Percentiles rank a stretch among this genome's conserved stretches.
phyloP scores from a whole-genome alignment of 768 basidiomycete genomes.

The Lyophyllum shimeji region DNA sequence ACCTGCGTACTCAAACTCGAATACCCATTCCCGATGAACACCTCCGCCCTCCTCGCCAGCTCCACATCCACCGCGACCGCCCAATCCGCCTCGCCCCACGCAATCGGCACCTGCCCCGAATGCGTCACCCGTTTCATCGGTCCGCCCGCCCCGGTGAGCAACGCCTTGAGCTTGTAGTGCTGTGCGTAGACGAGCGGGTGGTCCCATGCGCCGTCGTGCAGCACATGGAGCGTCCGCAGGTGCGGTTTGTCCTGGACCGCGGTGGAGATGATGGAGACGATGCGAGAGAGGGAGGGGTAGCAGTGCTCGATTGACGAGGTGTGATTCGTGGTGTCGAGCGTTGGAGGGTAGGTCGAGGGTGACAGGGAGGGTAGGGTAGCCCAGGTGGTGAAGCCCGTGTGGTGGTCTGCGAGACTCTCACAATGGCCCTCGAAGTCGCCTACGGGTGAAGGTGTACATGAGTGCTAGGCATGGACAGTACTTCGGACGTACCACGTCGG shows the following conservation, averaged over 20 bases:
- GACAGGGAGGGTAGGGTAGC: slow-evolving; percentile 40
- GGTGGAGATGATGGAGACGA: slow-evolving; percentile 36
- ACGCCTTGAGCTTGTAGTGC: slow-evolving; percentile 36
- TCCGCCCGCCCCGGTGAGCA: slow-evolving; percentile 39
- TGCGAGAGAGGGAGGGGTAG: slow-evolving; percentile 39
- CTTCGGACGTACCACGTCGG: slow-evolving; percentile 33
- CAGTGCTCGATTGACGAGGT: slow-evolving; percentile 44
- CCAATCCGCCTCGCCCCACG: slow-evolving; percentile 42
- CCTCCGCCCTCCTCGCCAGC: slow-evolving; percentile 39
- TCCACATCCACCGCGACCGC: slow-evolving; percentile 46
- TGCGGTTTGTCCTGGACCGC: slow-evolving; percentile 35
- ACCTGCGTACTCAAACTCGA: slow-evolving; percentile 47
- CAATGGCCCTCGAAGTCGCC: slow-evolving; percentile 47
- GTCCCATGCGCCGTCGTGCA: slow-evolving; percentile 49
- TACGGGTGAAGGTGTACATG: slow-evolving; percentile 14
- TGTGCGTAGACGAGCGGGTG: slow-evolving; percentile 44
- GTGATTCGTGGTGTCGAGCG: slow-evolving; percentile 33
- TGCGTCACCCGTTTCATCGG: slow-evolving; percentile 43
- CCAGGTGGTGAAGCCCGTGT: slow-evolving; percentile 47
- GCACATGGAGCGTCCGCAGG: slow-evolving; percentile 38
- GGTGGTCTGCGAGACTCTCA: slow-evolving; percentile 28
- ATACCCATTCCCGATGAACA: slow-evolving; percentile 49
- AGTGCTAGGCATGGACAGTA: not conserved
- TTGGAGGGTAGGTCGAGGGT: slow-evolving; percentile 30
- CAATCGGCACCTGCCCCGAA: slow-evolving; percentile 35